Evolutionary conservation across 208 protist genomes (phyloP), one percentile per base, ranked within the genome.

Genomic region (Wallacemonas sp.): DNA sequence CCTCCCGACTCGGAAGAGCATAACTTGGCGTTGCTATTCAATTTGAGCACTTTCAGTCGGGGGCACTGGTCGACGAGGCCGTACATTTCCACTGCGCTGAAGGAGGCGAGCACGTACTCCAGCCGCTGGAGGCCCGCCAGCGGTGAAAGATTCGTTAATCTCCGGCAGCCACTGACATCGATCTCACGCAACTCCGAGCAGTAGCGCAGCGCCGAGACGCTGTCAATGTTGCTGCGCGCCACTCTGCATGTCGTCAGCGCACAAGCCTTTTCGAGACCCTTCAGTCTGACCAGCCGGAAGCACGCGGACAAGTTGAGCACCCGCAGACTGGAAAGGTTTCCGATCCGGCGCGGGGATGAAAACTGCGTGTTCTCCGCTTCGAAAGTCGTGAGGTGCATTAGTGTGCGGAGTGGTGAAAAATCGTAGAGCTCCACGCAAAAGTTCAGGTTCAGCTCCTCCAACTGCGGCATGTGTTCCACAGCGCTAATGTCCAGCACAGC

Each of bases 401-500:
- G 22, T 18, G 26, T 7, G 39, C 26, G 2, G 25, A 73, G 16
- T 22, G 48, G 48, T 31, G 63, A 25, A 14, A 39, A 20, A 25
- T 36, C 23, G n/a, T 50, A 23, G 22, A 55, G 23, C 23, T 28
- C 26, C 4, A n/a, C 7, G 25, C 25, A 36, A 16, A 10, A 3
- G 44, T 18, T 5, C 44, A 48, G 44, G 4, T 22, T 18, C 44
- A 48, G 11, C 11, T 14, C 4, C 44, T 14, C 11, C 18, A 48
- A 18, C 11, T 23, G 4, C 18, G 8, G 8, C 44, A 48, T 14
- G 44, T 3, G 11, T 18, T 5, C 8, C 44, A 48, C 4, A 3
- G 8, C 44, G 44, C 44, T 48, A 4, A 48, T 48, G 44, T 48
- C 44, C 44, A 48, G 20, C 44, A 48, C 44, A 7, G 44, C 44